A percentile compares a stretch with the other conserved stretches of the same genome.
Evolutionary conservation across 345 rosid genomes (phyloP).

Genomic region (Euclidium syriacum): DNA sequence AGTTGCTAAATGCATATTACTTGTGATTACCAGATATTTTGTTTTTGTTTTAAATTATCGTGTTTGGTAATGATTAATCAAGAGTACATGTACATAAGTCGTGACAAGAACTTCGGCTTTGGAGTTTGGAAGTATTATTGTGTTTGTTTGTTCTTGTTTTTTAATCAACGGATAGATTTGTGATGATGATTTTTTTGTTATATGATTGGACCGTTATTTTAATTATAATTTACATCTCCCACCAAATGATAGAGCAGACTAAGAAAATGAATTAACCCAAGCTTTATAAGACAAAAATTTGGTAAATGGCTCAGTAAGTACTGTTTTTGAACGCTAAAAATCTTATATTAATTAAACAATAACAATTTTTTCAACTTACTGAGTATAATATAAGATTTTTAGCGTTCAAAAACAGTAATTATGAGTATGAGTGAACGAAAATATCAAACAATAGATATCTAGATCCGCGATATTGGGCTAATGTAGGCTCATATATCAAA

Average conservation of each 20-base stretch:
- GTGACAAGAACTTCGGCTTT: neutral
- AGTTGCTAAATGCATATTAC: neutral
- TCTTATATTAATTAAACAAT: no score
- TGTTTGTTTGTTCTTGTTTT: neutral
- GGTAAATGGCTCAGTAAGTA: no score
- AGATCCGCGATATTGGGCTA: no score
- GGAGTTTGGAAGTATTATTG: neutral
- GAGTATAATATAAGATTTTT: no score
- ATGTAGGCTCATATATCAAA: no score
- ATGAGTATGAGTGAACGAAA: no score
- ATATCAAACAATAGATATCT: no score
- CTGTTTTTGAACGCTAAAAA: no score
- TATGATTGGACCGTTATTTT: neutral
- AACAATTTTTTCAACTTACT: no score
- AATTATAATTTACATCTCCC: neutral
- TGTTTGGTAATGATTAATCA: conserved; percentile 2
- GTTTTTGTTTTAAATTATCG: neutral
- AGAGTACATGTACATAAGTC: neutral
- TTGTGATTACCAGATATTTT: neutral
- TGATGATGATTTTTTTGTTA: neutral
- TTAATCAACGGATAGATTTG: neutral
- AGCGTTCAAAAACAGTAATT: no score
- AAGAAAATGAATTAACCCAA: neutral
- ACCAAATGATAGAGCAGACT: neutral
- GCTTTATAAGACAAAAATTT: no score